These are phyloP conservation scores for Hygrophorus pudorinus DNA, from an alignment of 768 basidiomycete genomes.

Conservation along the genomic window DNA sequence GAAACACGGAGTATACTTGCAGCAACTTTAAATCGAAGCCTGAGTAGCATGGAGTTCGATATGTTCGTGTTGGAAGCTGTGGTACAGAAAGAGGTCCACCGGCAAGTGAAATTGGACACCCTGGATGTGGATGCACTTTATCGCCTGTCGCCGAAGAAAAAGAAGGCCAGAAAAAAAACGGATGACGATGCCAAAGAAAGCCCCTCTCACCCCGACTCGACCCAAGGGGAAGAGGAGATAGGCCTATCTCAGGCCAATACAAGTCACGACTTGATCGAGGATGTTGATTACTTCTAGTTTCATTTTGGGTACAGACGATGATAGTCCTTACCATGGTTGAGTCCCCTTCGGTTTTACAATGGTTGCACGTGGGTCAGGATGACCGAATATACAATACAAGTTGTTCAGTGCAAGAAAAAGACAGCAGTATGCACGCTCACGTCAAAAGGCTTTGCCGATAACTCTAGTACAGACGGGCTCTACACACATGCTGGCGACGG, in stretches of 20 bases:
- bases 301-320: neutral
- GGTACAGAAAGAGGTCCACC: constrained; percentile 23
- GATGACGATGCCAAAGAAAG: no score
- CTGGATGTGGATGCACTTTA: constrained; percentile 16
- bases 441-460: no score
- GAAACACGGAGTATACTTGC: constrained; percentile 23
- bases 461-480: no score
- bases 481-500: no score
- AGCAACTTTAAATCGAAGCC: constrained; percentile 22
- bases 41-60: constrained; percentile 22
- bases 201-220: no score
- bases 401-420: no score
- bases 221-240: neutral
- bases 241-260: constrained; percentile 1
- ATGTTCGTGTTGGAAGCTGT: constrained; percentile 31
- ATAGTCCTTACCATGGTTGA: neutral
- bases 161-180: no score
- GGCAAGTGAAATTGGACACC: constrained; percentile 19
- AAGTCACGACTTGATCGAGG: constrained; percentile 17
- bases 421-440: no score
- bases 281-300: constrained; percentile 22
- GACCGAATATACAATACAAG: no score
- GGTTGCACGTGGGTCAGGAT: no score
- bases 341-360: no score
- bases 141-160: neutral